Evolutionary conservation across 768 basidiomycete species (phyloP).

Genomic region (Megacollybia marginata): DNA sequence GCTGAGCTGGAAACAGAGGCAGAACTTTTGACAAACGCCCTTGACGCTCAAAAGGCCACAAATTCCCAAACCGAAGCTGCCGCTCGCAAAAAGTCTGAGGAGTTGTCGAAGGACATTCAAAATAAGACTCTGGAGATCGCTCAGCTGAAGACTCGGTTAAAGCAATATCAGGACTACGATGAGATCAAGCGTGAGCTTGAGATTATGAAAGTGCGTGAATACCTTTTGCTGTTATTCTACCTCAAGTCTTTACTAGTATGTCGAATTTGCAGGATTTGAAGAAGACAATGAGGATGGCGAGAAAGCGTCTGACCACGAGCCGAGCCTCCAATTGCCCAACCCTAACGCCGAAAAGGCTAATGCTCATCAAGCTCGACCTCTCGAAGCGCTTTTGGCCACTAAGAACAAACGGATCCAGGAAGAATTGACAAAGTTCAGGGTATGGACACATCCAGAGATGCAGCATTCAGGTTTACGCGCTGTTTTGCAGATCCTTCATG

Average conservation of each 20-base stretch:
- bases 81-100: slow-evolving; percentile 49
- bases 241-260: slow-evolving; percentile 50
- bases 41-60: slow-evolving; percentile 53
- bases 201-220: slow-evolving; percentile 82
- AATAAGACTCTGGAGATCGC: slow-evolving; percentile 61
- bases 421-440: slow-evolving; percentile 87
- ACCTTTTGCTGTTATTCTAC: neutral
- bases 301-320: slow-evolving; percentile 36
- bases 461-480: neutral
- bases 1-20: slow-evolving; percentile 71
- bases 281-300: slow-evolving; percentile 60
- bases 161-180: slow-evolving; percentile 81
- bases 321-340: slow-evolving; percentile 60
- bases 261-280: slow-evolving; percentile 90
- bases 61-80: slow-evolving; percentile 39
- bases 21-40: slow-evolving; percentile 55
- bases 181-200: slow-evolving; percentile 97
- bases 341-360: slow-evolving; percentile 86
- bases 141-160: slow-evolving; percentile 58
- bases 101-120: slow-evolving; percentile 50
- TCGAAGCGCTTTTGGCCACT: slow-evolving; percentile 84
- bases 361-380: slow-evolving; percentile 66
- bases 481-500: slow-evolving; percentile 61
- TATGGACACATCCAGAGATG: slow-evolving; percentile 23
- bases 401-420: slow-evolving; percentile 94